phyloP scores from a whole-genome alignment of 1,284 basidiomycete genomes.

The Boletus calvinii region DNA sequence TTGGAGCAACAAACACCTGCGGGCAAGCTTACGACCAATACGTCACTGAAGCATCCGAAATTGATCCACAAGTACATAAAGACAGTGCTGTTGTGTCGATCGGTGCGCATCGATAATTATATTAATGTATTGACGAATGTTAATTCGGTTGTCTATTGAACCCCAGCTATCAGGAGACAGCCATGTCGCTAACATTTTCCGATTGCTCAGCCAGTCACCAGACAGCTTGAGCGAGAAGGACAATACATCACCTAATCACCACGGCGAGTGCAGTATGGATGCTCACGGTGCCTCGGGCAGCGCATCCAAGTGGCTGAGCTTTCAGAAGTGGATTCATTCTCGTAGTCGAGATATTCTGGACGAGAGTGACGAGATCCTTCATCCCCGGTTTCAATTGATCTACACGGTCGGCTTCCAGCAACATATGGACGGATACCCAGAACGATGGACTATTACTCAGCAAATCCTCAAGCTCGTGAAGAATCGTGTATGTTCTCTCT shows the following conservation, averaged over 20 bases:
- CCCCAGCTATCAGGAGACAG: not conserved
- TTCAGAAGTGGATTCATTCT: not conserved
- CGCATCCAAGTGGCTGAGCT: not conserved
- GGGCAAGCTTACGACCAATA: rapidly evolving
- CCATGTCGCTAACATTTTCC: not conserved
- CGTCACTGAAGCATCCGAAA: not conserved
- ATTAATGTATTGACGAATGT: not conserved
- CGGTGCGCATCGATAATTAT: too few relatives aligned
- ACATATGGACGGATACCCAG: not conserved
- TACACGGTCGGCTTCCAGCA: not conserved
- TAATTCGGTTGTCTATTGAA: not conserved
- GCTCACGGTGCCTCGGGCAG: not conserved
- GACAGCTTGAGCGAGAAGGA: not conserved
- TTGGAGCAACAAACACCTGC: not conserved
- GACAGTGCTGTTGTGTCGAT: not conserved
- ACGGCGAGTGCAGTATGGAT: too few relatives aligned
- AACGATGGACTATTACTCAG: not conserved
- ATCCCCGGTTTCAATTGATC: not conserved
- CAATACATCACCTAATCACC: not conserved
- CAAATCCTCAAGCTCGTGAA: not conserved
- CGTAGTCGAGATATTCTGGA: not conserved
- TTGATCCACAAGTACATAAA: not conserved
- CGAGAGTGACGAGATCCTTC: not conserved
- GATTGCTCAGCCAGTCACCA: not conserved
- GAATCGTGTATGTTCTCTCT: not conserved